A percentile compares a stretch with the other conserved stretches of the same genome.
Evolutionary conservation across 2,329 filamentous ascomycete species (phyloP).

Genomic region (Drechslerella stenobrocha): DNA sequence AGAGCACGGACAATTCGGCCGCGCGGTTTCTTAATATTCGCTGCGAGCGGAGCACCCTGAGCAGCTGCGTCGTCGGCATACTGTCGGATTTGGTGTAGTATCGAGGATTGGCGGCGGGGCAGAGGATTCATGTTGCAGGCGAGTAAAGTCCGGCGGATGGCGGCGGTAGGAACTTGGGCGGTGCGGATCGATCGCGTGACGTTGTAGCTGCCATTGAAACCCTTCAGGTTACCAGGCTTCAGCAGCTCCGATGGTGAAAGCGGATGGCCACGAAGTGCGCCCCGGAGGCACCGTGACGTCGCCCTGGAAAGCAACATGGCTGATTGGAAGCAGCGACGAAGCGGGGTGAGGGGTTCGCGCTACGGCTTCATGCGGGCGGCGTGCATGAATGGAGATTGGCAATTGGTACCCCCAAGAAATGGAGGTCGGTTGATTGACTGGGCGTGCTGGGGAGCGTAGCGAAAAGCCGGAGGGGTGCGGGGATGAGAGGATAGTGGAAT

Average conservation of each 20-base stretch:
- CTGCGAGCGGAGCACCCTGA: not conserved
- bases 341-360: conserved; percentile 32
- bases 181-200: conserved; percentile 24
- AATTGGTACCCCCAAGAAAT: not conserved
- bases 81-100: conserved; percentile 31
- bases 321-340: conserved; percentile 29
- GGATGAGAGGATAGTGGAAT: too few relatives aligned
- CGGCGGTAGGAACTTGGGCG: conserved; percentile 2
- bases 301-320: conserved; percentile 36
- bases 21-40: conserved; percentile 45
- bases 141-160: conserved; percentile 11
- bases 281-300: conserved; percentile 47
- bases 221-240: conserved; percentile 15
- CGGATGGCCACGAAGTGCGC: conserved; percentile 23
- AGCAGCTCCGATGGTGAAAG: conserved; percentile 20
- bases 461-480: too few relatives aligned
- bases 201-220: conserved; percentile 6
- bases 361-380: conserved; percentile 42
- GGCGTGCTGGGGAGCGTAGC: not conserved
- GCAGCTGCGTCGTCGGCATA: conserved; percentile 29
- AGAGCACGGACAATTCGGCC: conserved; percentile 21
- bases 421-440: too few relatives aligned
- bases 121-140: conserved; percentile 20
- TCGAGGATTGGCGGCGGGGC: conserved; percentile 10
- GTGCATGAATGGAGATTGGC: conserved; percentile 10